Evolutionary conservation across 1,284 basidiomycete genomes (phyloP).

Genomic region (Moesziomyces sp.): DNA sequence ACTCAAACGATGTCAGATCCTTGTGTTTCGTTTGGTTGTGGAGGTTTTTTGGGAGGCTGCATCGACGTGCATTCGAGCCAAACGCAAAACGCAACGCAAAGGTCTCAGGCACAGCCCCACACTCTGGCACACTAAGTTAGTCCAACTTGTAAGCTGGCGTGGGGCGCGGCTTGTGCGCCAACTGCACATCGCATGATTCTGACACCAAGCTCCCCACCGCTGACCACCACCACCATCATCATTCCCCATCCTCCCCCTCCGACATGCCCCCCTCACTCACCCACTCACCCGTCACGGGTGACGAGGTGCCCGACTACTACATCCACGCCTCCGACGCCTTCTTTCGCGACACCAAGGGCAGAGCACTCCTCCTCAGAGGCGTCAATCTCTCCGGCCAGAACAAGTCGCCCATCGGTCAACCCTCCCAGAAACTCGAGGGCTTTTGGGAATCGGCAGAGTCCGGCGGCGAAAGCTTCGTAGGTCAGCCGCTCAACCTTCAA

Average conservation of each 20-base stretch:
- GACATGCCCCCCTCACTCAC: constrained; percentile 13
- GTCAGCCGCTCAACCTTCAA: constrained; percentile 79
- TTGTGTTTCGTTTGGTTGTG: too few species aligned
- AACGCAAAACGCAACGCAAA: too few species aligned
- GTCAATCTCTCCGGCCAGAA: constrained; percentile 90
- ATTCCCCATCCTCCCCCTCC: not conserved
- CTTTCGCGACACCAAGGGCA: constrained; percentile 85
- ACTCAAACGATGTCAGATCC: not conserved
- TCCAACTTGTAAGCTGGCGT: too few species aligned
- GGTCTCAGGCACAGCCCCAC: too few species aligned
- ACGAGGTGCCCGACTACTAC: constrained; percentile 43
- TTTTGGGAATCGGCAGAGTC: constrained; percentile 88
- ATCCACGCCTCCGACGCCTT: constrained; percentile 68
- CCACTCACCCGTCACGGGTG: constrained; percentile 40
- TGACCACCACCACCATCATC: not conserved
- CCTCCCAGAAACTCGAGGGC: constrained; percentile 74
- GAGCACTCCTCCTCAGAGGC: constrained; percentile 86
- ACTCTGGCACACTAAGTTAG: too few species aligned
- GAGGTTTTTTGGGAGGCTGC: not conserved
- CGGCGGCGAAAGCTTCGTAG: constrained; percentile 79
- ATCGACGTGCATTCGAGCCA: not conserved
- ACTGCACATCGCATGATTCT: not conserved
- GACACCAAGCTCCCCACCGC: not conserved
- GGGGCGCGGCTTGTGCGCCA: too few species aligned
- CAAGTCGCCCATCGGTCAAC: constrained; percentile 81